Conservation (phyloP, 345 rosid genomes). For the Salix viminalis region DNA sequence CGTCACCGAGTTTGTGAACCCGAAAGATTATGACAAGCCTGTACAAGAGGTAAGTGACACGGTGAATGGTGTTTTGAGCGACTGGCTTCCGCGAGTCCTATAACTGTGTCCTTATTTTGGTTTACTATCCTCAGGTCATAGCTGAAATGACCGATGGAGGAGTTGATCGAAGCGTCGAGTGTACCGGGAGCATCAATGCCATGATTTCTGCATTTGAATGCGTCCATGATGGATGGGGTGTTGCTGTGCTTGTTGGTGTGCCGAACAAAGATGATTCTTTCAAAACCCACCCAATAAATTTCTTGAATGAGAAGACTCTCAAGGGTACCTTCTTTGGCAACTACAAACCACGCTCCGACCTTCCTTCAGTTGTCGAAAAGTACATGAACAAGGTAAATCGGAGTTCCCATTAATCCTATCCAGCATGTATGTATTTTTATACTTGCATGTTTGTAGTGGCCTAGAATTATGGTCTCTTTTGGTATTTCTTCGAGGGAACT, state of each 20-base stretch:
- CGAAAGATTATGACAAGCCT: constrained; percentile 15
- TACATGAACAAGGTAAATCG: constrained; percentile 35
- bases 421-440: no score
- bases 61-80: neutral
- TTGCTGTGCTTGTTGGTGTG: constrained; percentile 26
- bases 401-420: neutral
- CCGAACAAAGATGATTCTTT: constrained; percentile 41
- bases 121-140: constrained; percentile 23
- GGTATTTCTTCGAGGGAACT: neutral
- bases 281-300: constrained; percentile 36
- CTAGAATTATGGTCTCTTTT: neutral
- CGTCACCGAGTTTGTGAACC: constrained; percentile 17
- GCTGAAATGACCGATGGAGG: constrained; percentile 50
- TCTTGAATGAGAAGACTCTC: constrained; percentile 40
- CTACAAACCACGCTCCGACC: constrained; percentile 41
- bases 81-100: no score
- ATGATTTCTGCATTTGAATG: constrained; percentile 48
- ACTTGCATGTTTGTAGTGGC: neutral
- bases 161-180: constrained; percentile 44
- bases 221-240: constrained; percentile 51
- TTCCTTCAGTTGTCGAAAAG: constrained; percentile 38
- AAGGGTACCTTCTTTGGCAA: constrained; percentile 44
- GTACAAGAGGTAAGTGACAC: constrained; percentile 17
- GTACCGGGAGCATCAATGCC: constrained; percentile 41
- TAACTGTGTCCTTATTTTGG: no score